Percentiles rank a stretch among this genome's conserved stretches.
Conservation (phyloP, 352 stramenopile genomes). For the Phytopythium helicoides region DNA sequence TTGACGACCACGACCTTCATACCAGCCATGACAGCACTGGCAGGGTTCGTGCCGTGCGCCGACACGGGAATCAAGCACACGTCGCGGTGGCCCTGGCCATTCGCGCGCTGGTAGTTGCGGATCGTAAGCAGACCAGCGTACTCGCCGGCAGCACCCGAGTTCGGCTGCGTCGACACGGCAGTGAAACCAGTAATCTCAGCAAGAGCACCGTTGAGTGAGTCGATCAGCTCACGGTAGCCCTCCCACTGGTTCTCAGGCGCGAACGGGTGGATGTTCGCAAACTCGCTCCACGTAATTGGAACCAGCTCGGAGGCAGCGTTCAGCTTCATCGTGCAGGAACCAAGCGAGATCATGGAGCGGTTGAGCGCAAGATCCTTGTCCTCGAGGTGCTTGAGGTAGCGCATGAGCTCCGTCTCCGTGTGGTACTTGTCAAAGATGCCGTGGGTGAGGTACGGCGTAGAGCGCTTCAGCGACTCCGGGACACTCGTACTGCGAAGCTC, state of each 20-base stretch:
- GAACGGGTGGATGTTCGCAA: constrained; percentile 98
- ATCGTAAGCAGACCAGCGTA: constrained; percentile 98
- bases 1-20: constrained; percentile 98
- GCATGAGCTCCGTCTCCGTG: constrained; percentile 94
- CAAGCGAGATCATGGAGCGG: constrained; percentile 99
- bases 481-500: constrained; percentile 63
- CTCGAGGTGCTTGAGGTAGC: constrained; percentile 98
- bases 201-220: constrained; percentile 94
- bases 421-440: constrained; percentile 97
- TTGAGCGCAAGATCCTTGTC: constrained; percentile 99
- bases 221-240: constrained; percentile 98
- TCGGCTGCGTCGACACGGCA: constrained; percentile 97
- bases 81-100: constrained; percentile 93
- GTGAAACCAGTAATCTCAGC: constrained; percentile 98
- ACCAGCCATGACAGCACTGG: constrained; percentile 96
- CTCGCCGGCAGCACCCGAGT: constrained; percentile 97
- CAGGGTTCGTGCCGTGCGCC: constrained; percentile 98
- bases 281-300: constrained; percentile 96
- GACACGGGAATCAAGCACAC: constrained; percentile 98
- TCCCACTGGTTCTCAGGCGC: constrained; percentile 92
- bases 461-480: constrained; percentile 51
- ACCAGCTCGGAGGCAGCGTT: constrained; percentile 98
- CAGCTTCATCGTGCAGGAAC: constrained; percentile 99
- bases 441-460: constrained; percentile 90
- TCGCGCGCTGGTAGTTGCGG: constrained; percentile 93